Base-by-base conservation (phyloP, 2,329 filamentous ascomycete genomes). In the Teratosphaeria epicoccoides region DNA sequence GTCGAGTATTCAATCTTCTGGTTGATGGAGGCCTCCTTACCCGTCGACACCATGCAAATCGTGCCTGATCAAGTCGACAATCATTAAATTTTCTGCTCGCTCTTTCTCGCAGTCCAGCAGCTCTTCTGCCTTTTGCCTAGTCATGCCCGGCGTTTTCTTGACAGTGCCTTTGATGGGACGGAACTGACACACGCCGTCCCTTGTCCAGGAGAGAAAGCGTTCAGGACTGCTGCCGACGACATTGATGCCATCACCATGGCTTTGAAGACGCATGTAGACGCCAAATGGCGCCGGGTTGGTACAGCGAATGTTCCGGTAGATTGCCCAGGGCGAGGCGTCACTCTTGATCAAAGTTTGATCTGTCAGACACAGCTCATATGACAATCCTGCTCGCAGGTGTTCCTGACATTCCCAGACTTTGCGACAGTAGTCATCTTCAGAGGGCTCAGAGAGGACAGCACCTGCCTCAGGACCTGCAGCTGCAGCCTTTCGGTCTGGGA, bases 151-250 rank as follows among this genome's bases (percentile, higher is more conserved):
- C 0, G 78, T 80, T 61, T 95, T 95, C 60, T 83, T 83, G n/a
- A 96, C 88, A 0, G 91, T 97, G 46, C 91, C 91, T 73, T 97
- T 97, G 81, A 97, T 97, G 0, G 91, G 91, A 6, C 90, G 82
- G 77, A 96, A 93, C 55, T 85, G 82, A 65, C 84, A 87, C 43
- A 73, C 68, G 0, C 84, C 83, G 1, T 63, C 58, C 40, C 77
- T 72, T 40, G 76, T 74, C 80, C 81, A 86, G 51, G 80, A 81
- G 14, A 97, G 78, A 65, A 95, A 97, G 2, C 90, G 85, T 70
- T 97, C 91, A 0, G 91, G 91, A 3, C 88, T 95, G 61, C 84
- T 87, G 68, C 85, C 87, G 44, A 95, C 74, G 25, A 97, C 76
- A 1, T 87, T 89, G 3, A 74, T 58, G 24, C 68, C 69, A 20